Percentiles rank a stretch among this genome's conserved stretches.
Conservation (phyloP, 1,139 yeast species). For the Arxiozyma slooffiae region DNA sequence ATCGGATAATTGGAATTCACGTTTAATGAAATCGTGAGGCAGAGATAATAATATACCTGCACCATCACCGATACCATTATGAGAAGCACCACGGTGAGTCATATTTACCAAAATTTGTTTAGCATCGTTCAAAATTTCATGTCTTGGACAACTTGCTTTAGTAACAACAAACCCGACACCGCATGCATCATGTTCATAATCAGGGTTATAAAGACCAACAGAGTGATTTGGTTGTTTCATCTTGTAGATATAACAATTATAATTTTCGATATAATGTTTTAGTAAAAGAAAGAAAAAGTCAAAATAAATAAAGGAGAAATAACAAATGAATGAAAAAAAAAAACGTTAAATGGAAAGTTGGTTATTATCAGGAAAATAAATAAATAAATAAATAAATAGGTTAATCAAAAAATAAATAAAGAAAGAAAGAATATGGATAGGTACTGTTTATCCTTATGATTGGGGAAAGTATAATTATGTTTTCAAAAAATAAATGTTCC, state of each 20-base stretch:
- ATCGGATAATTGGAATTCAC: constrained; percentile 58
- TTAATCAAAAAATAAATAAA: background rate
- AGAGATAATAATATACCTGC: constrained; percentile 93
- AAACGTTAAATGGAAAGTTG: background rate
- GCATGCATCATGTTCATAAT: constrained; percentile 91
- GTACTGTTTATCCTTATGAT: background rate
- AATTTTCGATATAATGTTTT: background rate
- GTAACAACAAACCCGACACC: constrained; percentile 98
- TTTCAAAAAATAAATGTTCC: background rate
- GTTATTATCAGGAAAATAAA: background rate
- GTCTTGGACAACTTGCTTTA: constrained; percentile 79
- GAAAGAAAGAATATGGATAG: background rate
- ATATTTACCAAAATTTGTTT: constrained; percentile 80
- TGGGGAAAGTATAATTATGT: background rate
- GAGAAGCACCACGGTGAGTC: constrained; percentile 98
- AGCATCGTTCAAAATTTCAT: constrained; percentile 90
- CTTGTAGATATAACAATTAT: background rate
- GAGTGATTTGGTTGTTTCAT: constrained; percentile 44
- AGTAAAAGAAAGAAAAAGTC: background rate
- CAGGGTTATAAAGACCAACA: constrained; percentile 90
- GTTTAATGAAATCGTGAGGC: constrained; percentile 75
- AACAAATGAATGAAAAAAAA: background rate
- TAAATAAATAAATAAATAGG: background rate
- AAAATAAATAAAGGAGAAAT: background rate
- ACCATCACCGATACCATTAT: constrained; percentile 98